phyloP scores from a whole-genome alignment of 108 stramenopile species.

The Parietichytrium sp. region DNA sequence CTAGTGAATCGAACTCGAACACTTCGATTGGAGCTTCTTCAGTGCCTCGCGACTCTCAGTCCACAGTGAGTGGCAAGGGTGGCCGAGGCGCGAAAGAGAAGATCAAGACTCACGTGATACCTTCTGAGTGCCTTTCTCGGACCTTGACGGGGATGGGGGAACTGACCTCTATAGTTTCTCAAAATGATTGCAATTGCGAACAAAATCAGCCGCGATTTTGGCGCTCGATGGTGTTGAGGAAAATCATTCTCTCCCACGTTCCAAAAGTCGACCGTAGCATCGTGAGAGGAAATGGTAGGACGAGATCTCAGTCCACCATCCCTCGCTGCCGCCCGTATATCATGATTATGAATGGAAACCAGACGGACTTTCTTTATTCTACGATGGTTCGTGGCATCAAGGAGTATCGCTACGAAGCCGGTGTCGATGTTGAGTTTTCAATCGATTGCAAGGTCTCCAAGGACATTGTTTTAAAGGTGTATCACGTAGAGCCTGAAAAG shows the following conservation, averaged over 20 bases:
- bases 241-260: slow-evolving; percentile 19
- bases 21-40: too few species aligned
- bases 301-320: too few species aligned
- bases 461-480: slow-evolving; percentile 17
- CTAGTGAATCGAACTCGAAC: too few species aligned
- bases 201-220: background rate
- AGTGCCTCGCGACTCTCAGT: too few species aligned
- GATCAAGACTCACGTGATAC: background rate
- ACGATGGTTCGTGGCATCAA: slow-evolving; percentile 19
- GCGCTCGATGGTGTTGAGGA: background rate
- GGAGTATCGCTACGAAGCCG: background rate
- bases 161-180: background rate
- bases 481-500: background rate
- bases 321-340: slow-evolving; percentile 29
- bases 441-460: background rate
- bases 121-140: background rate
- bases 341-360: slow-evolving; percentile 24
- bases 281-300: background rate
- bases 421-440: background rate
- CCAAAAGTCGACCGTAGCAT: background rate
- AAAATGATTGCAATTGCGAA: background rate
- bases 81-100: too few species aligned
- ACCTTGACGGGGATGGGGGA: background rate
- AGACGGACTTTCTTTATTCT: slow-evolving; percentile 16
- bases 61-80: too few species aligned